Evolutionary conservation across 257 asterid genomes (phyloP).

Genomic region (Prunella vulgaris): DNA sequence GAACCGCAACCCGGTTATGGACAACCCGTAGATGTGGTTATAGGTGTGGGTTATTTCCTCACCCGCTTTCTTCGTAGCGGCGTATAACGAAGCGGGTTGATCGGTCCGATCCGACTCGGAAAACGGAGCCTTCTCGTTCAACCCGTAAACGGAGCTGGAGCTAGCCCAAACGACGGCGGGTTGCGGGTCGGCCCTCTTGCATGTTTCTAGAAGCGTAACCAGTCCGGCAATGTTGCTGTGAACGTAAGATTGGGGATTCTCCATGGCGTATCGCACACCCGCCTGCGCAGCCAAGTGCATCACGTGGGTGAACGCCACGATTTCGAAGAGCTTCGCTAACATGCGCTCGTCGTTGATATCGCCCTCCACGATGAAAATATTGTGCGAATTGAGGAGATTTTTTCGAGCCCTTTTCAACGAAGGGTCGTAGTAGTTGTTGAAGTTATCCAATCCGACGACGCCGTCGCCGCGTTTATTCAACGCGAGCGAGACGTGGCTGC

Average conservation of each 20-base stretch:
- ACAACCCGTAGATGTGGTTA: constrained; percentile 44
- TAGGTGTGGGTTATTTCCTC: constrained; percentile 51
- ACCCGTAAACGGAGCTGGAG: constrained; percentile 51
- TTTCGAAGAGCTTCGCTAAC: constrained; percentile 42
- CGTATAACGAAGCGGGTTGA: constrained; percentile 46
- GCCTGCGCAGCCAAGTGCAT: constrained; percentile 57
- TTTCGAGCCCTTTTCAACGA: constrained; percentile 41
- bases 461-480: constrained; percentile 83
- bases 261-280: constrained; percentile 49
- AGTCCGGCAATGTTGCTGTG: constrained; percentile 49
- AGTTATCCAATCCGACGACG: constrained; percentile 77
- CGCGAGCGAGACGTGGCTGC: constrained; percentile 66
- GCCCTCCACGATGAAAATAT: constrained; percentile 37
- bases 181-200: constrained; percentile 38
- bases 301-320: constrained; percentile 39
- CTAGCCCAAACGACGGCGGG: constrained; percentile 50
- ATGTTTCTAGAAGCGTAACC: constrained; percentile 38
- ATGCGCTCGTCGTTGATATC: constrained; percentile 43
- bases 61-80: constrained; percentile 51
- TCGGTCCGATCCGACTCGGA: constrained; percentile 51
- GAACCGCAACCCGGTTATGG: constrained; percentile 44
- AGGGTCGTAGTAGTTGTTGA: constrained; percentile 67
- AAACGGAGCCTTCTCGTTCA: constrained; percentile 41
- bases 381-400: constrained; percentile 18
- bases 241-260: constrained; percentile 44